These are phyloP conservation scores for Boletus sensibilis DNA, from an alignment of 768 basidiomycete genomes.

Conservation along the genomic window DNA sequence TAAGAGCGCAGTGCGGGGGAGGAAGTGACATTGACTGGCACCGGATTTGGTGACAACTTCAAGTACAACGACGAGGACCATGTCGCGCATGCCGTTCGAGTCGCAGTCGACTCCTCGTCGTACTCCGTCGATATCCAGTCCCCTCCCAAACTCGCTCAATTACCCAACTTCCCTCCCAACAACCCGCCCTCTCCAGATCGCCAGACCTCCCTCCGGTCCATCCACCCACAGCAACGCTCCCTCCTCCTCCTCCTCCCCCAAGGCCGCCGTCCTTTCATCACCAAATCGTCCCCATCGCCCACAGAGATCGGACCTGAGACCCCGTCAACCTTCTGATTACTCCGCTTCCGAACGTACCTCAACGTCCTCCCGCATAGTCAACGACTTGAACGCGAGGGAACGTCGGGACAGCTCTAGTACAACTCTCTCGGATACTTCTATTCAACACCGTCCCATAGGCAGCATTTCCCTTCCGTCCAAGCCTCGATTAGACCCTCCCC, in stretches of 20 bases:
- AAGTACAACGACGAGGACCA: constrained; percentile 27
- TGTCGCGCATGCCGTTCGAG: constrained; percentile 39
- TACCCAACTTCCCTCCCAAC: constrained; percentile 36
- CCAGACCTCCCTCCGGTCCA: constrained; percentile 47
- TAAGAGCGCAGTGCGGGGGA: constrained; percentile 8
- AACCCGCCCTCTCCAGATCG: constrained; percentile 61
- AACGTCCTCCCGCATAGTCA: constrained; percentile 39
- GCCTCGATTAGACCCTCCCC: constrained; percentile 18
- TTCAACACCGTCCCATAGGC: constrained; percentile 33
- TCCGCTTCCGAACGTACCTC: constrained; percentile 51
- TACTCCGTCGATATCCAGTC: constrained; percentile 42
- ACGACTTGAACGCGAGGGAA: constrained; percentile 28
- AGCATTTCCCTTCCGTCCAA: constrained; percentile 20
- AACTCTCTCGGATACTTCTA: constrained; percentile 45
- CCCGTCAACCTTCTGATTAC: constrained; percentile 51
- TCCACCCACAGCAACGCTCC: constrained; percentile 49
- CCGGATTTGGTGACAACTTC: constrained; percentile 4
- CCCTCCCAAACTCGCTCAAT: constrained; percentile 34
- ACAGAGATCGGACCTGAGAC: constrained; percentile 64
- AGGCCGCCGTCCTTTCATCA: constrained; percentile 39
- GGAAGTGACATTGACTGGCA: constrained; percentile 5
- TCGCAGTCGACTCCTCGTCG: constrained; percentile 43
- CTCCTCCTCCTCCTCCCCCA: constrained; percentile 38
- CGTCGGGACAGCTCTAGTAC: constrained; percentile 54
- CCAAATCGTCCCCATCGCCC: constrained; percentile 60